A percentile compares a stretch with the other conserved stretches of the same genome.
phyloP scores from a whole-genome alignment of 345 rosid genomes.

The Syzygium oleosum region DNA sequence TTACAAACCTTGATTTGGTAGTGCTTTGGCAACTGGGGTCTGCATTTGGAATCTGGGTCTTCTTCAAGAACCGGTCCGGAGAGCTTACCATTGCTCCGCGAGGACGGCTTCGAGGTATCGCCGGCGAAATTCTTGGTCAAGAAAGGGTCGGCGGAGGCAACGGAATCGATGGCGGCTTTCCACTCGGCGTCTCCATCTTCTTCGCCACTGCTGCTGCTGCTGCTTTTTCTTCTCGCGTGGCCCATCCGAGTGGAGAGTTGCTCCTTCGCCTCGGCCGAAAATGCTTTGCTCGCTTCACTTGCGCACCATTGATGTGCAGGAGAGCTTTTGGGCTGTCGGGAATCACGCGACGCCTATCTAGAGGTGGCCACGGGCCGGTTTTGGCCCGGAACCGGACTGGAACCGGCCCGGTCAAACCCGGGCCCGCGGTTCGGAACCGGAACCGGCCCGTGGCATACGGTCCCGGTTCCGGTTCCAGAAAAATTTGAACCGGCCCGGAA shows the following conservation, averaged over 20 bases:
- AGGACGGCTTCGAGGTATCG: conserved; percentile 2
- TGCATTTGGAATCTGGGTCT: conserved; percentile 14
- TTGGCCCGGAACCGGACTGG: too few species aligned
- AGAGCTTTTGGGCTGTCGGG: neutral
- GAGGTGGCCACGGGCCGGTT: too few species aligned
- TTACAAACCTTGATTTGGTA: conserved; percentile 59
- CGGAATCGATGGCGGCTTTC: conserved; percentile 71
- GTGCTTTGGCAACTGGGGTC: conserved; percentile 60
- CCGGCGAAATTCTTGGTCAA: conserved; percentile 23
- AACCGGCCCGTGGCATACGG: too few species aligned
- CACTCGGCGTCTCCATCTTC: conserved; percentile 67
- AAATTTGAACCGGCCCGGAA: too few species aligned
- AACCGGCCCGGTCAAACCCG: too few species aligned
- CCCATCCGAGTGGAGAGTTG: neutral
- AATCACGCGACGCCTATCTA: neutral
- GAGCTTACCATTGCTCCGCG: neutral
- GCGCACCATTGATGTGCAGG: neutral
- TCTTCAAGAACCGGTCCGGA: conserved; percentile 1
- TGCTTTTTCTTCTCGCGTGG: conserved; percentile 24
- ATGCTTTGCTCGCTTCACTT: neutral
- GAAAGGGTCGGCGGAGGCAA: conserved; percentile 39
- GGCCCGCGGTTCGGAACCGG: too few species aligned
- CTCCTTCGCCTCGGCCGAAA: neutral
- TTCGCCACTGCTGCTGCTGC: conserved; percentile 49
- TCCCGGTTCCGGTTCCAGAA: too few species aligned